Evolutionary conservation across 1,284 basidiomycete genomes (phyloP), one percentile per base, ranked within the genome.

Genomic region (Schizophyllum amplum): DNA sequence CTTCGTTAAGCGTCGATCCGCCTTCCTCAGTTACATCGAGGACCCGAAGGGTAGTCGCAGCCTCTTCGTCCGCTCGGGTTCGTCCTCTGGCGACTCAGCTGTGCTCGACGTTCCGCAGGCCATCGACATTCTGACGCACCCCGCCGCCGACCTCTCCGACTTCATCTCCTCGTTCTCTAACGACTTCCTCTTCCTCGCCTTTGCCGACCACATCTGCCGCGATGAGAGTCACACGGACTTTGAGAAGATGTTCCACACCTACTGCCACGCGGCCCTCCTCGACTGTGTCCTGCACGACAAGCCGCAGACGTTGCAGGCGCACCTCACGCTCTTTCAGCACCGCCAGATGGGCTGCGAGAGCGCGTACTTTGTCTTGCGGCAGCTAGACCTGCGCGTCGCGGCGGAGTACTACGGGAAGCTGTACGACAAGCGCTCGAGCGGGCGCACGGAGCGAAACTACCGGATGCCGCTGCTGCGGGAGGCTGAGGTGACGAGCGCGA

Each of bases 21-120:
- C 94, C 0, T 95, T 94, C 70, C 76, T 98, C 50, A 92, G 91
- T 68, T 98, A 98, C 66, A 85, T 86, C 11, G 90, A 93, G 63
- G 96, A 98, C 71, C 92, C 95, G 0, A 84, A 90, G 61, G 95
- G 95, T 5, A 94, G 92, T 63, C 82, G 94, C 52, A 94, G 92
- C 69, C 79, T 98, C 11, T 92, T 93, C 68, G 84, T 92, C 53
- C 81, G 88, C 52, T 83, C 90, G 54, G 80, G 91, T 17, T 86
- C 83, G 55, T 89, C 83, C 53, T 84, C 84, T 25, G 89, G 83
- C 22, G 90, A 86, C 67, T 83, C 84, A 26, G 86, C 89, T 57
- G 83, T 84, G 0, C 75, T 92, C 1, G 90, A 94, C 67, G 93
- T 92, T 67, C 87, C 93, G 0, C 83, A 90, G 58, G 74, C 87